Percentiles rank a stretch among this genome's conserved stretches.
These are phyloP conservation scores for Colletotrichum camelliae DNA, from an alignment of 2,329 filamentous ascomycete genomes.

Conservation along the genomic window DNA sequence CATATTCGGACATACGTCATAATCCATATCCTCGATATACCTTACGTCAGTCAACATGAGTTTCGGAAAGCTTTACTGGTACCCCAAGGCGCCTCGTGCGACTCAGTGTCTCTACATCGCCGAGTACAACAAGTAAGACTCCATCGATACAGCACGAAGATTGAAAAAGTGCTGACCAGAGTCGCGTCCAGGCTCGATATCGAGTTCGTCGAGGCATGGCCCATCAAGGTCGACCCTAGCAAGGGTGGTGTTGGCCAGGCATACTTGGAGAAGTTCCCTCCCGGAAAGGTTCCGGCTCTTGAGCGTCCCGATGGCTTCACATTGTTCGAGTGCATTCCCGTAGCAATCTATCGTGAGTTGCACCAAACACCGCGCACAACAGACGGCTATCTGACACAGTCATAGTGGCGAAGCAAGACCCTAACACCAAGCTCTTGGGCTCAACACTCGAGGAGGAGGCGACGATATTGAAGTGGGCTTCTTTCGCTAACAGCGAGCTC, in stretches of 20 bases:
- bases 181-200: not conserved
- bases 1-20: not conserved
- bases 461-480: conserved; percentile 11
- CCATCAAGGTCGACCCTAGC: conserved; percentile 12
- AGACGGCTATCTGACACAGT: not conserved
- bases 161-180: not conserved
- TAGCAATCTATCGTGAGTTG: conserved; percentile 1
- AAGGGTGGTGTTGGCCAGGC: conserved; percentile 9
- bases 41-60: not conserved
- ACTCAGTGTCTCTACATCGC: conserved; percentile 13
- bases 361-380: not conserved
- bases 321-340: conserved; percentile 1
- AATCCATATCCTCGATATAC: not conserved
- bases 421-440: conserved; percentile 8
- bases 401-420: conserved; percentile 6
- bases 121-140: conserved; percentile 1
- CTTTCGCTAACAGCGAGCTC: conserved; percentile 12
- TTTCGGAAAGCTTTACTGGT: conserved; percentile 12
- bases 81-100: conserved; percentile 11
- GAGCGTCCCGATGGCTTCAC: conserved; percentile 4
- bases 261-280: conserved; percentile 2
- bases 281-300: conserved; percentile 2
- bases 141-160: accelerated
- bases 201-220: conserved; percentile 11
- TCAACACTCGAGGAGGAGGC: conserved; percentile 8